phyloP scores from a whole-genome alignment of 192 early-diverging fungal genomes.

The Funneliformis geosporum region DNA sequence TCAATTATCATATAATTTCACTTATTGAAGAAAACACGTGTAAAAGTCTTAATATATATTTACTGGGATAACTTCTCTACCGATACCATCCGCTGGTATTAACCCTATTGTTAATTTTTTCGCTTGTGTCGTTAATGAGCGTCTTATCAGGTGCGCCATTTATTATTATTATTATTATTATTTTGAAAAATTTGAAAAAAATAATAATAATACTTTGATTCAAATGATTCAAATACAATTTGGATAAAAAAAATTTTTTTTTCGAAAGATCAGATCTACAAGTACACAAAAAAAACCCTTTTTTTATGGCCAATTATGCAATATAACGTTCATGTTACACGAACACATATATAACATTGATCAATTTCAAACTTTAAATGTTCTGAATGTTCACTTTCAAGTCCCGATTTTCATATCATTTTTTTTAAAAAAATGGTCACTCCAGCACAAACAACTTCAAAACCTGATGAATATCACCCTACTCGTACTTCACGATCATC shows the following conservation, averaged over 20 bases:
- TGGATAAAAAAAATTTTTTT: too few relatives aligned
- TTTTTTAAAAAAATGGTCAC: background rate
- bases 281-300: too few relatives aligned
- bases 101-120: slow-evolving; percentile 82
- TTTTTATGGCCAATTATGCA: too few relatives aligned
- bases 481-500: background rate
- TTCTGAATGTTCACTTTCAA: slow-evolving; percentile 9
- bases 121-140: slow-evolving; percentile 41
- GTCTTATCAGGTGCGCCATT: slow-evolving; percentile 41
- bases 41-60: background rate
- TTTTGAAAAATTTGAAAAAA: too few relatives aligned
- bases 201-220: too few relatives aligned
- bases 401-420: background rate
- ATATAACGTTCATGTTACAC: too few relatives aligned
- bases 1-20: background rate
- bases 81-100: slow-evolving; percentile 97
- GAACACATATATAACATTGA: too few relatives aligned
- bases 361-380: background rate
- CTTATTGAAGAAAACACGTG: background rate
- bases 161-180: too few relatives aligned
- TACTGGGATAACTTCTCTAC: slow-evolving; percentile 93
- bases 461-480: background rate
- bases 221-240: too few relatives aligned
- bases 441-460: background rate
- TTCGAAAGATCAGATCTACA: too few relatives aligned